Evolutionary conservation across 2,329 filamentous ascomycete genomes (phyloP), one percentile per base, ranked within the genome.

Genomic region (Dendrostoma leiphaemia): DNA sequence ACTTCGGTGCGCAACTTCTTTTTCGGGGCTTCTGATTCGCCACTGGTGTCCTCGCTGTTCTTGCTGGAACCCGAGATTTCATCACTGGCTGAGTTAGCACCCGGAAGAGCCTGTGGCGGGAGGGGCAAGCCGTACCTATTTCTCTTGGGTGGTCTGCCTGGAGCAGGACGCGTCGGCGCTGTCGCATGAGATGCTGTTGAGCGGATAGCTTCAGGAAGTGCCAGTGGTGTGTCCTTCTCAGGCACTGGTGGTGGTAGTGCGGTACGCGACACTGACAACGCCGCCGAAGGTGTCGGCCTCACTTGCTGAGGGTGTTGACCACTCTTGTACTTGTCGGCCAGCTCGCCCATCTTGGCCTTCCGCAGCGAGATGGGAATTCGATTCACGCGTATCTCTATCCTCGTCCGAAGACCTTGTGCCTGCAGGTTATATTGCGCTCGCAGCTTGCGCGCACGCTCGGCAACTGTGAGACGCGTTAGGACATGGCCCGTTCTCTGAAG

Each of bases 321-420:
- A n/a, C 51, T 57, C 47, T 40, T 43, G 31, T 57, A 54, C 34
- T 48, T 54, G 51, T 54, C 55, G n/a, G 48, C 51, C 8, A 97
- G 77, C 41, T 96, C 92, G 53, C 85, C 85, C 80, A 99, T 93
- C 54, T 84, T 95, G 58, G 84, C 80, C 65, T 88, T 89, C 56
- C 93, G 86, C 59, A 96, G 74, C 15, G 86, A 81, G 63, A 84
- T 82, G 7, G 94, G 94, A 49, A 97, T 94, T 51, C 94, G 86
- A 68, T 97, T 96, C 69, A 97, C 82, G 72, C 94, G 89, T 74
- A 96, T 89, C 71, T 97, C 92, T 49, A 99, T 87, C 58, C 93
- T 87, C 57, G 91, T 86, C 58, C 89, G 84, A 35, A 97, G 80
- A 59, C 89, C 89, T 69, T 93, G 89, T 21, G 91, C 89, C 71